Evolutionary conservation across 2,329 filamentous ascomycete genomes (phyloP).

Genomic region (Fusarium continuum): DNA sequence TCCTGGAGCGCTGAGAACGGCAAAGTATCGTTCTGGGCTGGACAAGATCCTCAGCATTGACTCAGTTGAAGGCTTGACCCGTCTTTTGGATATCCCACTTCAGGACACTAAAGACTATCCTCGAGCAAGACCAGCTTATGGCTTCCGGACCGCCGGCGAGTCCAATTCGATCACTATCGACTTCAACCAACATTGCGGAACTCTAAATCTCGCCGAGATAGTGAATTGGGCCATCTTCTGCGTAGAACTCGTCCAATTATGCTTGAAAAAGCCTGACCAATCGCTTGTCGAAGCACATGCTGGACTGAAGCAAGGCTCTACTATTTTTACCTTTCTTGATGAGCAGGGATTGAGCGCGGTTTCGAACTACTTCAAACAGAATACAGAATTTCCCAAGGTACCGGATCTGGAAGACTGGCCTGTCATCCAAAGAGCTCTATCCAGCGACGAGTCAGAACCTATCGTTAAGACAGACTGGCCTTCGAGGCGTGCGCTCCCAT

Average conservation of each 20-base stretch:
- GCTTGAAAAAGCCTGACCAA: not conserved
- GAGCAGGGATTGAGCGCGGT: not conserved
- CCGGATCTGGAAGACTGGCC: slow-evolving; percentile 18
- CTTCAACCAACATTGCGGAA: slow-evolving; percentile 35
- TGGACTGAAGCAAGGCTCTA: not conserved
- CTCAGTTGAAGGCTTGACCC: not conserved
- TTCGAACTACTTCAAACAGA: not conserved
- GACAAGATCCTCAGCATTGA: not conserved
- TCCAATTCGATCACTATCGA: not conserved
- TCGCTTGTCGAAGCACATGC: not conserved
- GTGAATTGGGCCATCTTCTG: slow-evolving; percentile 24
- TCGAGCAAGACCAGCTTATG: slow-evolving; percentile 18
- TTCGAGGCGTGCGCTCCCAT: not conserved
- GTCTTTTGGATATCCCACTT: slow-evolving; percentile 9
- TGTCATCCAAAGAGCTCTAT: not conserved
- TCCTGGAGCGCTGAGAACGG: slow-evolving; percentile 10
- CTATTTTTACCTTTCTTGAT: not conserved
- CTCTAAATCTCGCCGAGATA: slow-evolving; percentile 18
- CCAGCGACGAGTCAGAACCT: not conserved
- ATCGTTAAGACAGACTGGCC: not conserved
- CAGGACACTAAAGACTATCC: not conserved
- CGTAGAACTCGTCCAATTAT: not conserved
- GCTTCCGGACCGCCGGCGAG: not conserved
- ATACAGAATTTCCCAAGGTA: not conserved
- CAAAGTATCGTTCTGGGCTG: not conserved